A percentile compares a stretch with the other conserved stretches of the same genome.
Evolutionary conservation across 1,139 yeast species (phyloP).

Genomic region (Zhuliangozyma parablackwelliae): DNA sequence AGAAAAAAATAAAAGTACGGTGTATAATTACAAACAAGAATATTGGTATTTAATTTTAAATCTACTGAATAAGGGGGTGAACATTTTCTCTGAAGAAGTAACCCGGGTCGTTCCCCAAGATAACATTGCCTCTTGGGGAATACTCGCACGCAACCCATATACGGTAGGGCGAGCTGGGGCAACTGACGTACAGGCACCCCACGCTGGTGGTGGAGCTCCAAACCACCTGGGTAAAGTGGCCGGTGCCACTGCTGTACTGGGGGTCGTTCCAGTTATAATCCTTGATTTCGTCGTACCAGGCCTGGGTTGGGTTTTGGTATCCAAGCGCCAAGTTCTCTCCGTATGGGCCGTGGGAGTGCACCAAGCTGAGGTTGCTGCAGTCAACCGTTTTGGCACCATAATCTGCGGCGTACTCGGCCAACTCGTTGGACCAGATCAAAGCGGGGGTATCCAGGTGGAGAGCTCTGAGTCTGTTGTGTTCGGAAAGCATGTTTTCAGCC

Average conservation of each 20-base stretch:
- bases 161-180: conserved; percentile 40
- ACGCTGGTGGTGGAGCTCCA: conserved; percentile 68
- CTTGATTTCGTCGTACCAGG: conserved; percentile 78
- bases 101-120: conserved; percentile 25
- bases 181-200: conserved; percentile 65
- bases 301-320: conserved; percentile 58
- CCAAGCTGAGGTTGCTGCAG: conserved; percentile 50
- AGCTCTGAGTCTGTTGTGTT: conserved; percentile 52
- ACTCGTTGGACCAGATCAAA: conserved; percentile 44
- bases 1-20: too few species aligned
- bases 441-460: conserved; percentile 43
- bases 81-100: conserved; percentile 53
- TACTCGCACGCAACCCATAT: conserved; percentile 71
- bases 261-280: conserved; percentile 47
- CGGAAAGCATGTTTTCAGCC: conserved; percentile 35
- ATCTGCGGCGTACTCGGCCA: conserved; percentile 45
- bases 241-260: conserved; percentile 33
- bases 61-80: conserved; percentile 16
- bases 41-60: conserved; percentile 10
- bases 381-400: conserved; percentile 41
- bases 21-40: conserved; percentile 4
- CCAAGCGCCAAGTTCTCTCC: conserved; percentile 92
- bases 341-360: conserved; percentile 57
- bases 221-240: conserved; percentile 84
- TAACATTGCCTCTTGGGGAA: conserved; percentile 54